These are phyloP conservation scores for Kwoniella botswanensis DNA, from an alignment of 768 basidiomycete species.

Conservation along the genomic window DNA sequence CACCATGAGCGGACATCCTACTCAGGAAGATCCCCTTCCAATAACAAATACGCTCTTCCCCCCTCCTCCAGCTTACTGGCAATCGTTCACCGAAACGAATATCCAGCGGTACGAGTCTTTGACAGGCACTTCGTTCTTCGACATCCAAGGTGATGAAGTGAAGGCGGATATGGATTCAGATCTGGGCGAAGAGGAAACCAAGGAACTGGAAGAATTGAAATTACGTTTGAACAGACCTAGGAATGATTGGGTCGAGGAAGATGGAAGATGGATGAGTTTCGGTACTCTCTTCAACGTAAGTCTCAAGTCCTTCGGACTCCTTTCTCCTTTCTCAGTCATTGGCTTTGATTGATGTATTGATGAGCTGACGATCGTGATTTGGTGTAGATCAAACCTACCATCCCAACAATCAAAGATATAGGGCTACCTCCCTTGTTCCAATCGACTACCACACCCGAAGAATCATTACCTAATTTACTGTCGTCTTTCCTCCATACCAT, in stretches of 20 bases:
- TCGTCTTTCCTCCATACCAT: conserved; percentile 51
- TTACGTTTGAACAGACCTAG: conserved; percentile 33
- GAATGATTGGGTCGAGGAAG: conserved; percentile 45
- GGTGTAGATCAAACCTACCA: conserved; percentile 33
- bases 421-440: conserved; percentile 38
- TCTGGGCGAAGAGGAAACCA: background rate
- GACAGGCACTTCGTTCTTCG: conserved; percentile 15
- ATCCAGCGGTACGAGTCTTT: conserved; percentile 28
- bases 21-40: conserved; percentile 18
- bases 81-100: conserved; percentile 33
- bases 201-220: conserved; percentile 21
- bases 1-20: conserved; percentile 10
- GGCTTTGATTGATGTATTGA: no score
- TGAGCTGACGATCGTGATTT: no score
- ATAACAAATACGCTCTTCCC: conserved; percentile 53
- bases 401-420: conserved; percentile 39
- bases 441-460: conserved; percentile 35
- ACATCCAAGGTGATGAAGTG: conserved; percentile 17
- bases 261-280: conserved; percentile 50
- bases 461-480: conserved; percentile 40
- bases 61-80: conserved; percentile 47
- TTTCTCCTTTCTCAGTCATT: background rate
- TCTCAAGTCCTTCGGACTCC: no score
- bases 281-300: conserved; percentile 42
- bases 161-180: background rate